Evolutionary conservation across 1,284 basidiomycete genomes (phyloP).

Genomic region (Sphaerobolus stellatus): DNA sequence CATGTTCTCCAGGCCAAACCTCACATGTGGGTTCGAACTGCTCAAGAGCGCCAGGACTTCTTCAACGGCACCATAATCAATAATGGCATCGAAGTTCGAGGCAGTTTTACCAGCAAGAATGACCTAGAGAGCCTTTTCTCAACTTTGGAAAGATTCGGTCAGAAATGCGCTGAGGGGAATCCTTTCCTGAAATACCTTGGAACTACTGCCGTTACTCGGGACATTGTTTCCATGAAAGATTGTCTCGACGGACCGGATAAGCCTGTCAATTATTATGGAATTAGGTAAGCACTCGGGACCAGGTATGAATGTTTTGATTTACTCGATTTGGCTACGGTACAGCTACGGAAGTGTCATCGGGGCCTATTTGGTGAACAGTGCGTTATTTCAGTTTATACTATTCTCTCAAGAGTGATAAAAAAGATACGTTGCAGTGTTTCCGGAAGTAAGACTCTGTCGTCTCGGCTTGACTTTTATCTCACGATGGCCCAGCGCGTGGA

Average conservation of each 20-base stretch:
- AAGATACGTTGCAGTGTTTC: constrained; percentile 1
- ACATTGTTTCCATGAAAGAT: constrained; percentile 16
- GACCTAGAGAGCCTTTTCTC: constrained; percentile 12
- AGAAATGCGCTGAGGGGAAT: constrained; percentile 7
- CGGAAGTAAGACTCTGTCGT: background rate
- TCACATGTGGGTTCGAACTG: background rate
- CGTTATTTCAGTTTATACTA: background rate
- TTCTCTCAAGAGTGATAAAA: background rate
- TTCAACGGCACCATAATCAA: background rate
- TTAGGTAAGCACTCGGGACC: constrained; percentile 14
- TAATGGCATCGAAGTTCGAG: constrained; percentile 5
- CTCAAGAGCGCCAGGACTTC: background rate
- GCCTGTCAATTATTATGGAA: constrained; percentile 16
- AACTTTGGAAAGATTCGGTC: background rate
- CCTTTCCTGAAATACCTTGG: constrained; percentile 16
- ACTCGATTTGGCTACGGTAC: background rate
- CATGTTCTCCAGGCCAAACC: background rate
- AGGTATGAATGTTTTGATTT: background rate
- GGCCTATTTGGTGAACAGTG: constrained; percentile 14
- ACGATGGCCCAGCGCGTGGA: constrained; percentile 1
- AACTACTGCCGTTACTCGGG: constrained; percentile 12
- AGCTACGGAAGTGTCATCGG: constrained; percentile 20
- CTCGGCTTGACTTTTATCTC: no score
- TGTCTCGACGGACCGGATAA: constrained; percentile 11
- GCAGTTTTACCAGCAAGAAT: constrained; percentile 4